These are phyloP conservation scores for Bauhinia variegata DNA, from an alignment of 306 rosid species.

Conservation along the genomic window DNA sequence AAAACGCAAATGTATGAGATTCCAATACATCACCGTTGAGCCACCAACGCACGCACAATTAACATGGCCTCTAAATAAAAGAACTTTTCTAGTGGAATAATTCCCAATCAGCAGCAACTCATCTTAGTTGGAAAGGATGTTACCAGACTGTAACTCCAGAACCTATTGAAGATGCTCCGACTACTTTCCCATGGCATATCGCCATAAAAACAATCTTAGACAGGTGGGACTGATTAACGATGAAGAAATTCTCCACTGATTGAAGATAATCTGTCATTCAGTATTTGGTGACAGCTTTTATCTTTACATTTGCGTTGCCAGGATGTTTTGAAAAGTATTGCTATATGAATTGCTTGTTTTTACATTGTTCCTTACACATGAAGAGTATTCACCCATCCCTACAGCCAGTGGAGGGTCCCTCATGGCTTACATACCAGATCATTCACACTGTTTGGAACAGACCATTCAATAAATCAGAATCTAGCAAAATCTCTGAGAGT, in stretches of 20 bases:
- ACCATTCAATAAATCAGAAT: constrained; percentile 35
- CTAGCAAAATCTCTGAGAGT: constrained; percentile 29
- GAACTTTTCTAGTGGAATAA: constrained; percentile 63
- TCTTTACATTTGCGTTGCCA: constrained; percentile 53
- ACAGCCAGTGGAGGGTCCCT: constrained; percentile 43
- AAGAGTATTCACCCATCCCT: constrained; percentile 40
- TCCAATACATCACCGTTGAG: constrained; percentile 53
- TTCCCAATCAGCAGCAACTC: constrained; percentile 70
- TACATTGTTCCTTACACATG: constrained; percentile 46
- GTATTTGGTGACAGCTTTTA: constrained; percentile 61
- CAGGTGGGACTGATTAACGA: constrained; percentile 58
- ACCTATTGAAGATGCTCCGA: constrained; percentile 63
- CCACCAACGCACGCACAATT: constrained; percentile 60
- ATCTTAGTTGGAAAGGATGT: constrained; percentile 65
- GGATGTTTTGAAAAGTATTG: constrained; percentile 47
- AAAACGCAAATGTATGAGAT: constrained; percentile 55
- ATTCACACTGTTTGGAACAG: constrained; percentile 41
- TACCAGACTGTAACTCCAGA: constrained; percentile 53
- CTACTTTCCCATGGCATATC: constrained; percentile 58
- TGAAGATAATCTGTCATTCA: constrained; percentile 59
- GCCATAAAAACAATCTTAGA: constrained; percentile 55
- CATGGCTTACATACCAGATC: constrained; percentile 44
- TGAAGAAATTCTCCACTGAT: constrained; percentile 73
- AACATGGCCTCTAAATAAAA: constrained; percentile 51
- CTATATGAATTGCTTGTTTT: constrained; percentile 53